Conservation (phyloP, 257 asterid genomes). For the Fraxinus excelsior region DNA sequence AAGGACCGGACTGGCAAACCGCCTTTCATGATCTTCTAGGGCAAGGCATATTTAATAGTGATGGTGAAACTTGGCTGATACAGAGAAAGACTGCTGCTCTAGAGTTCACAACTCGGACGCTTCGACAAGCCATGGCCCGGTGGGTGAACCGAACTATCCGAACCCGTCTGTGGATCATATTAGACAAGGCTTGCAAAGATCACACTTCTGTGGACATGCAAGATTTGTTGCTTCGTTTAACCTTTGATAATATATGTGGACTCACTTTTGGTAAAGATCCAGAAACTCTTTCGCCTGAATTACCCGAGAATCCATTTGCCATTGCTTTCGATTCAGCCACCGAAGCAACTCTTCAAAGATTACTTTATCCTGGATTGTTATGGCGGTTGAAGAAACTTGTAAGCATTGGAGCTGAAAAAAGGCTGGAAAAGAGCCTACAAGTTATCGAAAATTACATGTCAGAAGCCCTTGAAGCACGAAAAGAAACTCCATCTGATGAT, state of each 20-base stretch:
- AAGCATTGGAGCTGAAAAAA: slow-evolving; percentile 55
- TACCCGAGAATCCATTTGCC: slow-evolving; percentile 78
- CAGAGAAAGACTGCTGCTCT: slow-evolving; percentile 88
- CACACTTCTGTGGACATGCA: slow-evolving; percentile 60
- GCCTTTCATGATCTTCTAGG: slow-evolving; percentile 89
- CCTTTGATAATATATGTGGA: slow-evolving; percentile 87
- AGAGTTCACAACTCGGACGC: slow-evolving; percentile 84
- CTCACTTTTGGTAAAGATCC: slow-evolving; percentile 87
- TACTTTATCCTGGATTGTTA: slow-evolving; percentile 66
- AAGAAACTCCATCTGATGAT: slow-evolving; percentile 68
- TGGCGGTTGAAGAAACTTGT: slow-evolving; percentile 72
- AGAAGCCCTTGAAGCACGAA: slow-evolving; percentile 67
- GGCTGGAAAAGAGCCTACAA: slow-evolving; percentile 49
- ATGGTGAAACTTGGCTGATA: slow-evolving; percentile 83
- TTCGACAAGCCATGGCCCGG: slow-evolving; percentile 88
- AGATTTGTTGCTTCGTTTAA: slow-evolving; percentile 64
- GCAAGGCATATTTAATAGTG: slow-evolving; percentile 83
- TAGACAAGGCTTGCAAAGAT: slow-evolving; percentile 59
- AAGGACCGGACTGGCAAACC: slow-evolving; percentile 83
- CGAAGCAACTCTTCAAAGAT: slow-evolving; percentile 73
- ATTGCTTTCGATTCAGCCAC: slow-evolving; percentile 82
- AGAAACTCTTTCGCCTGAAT: slow-evolving; percentile 66
- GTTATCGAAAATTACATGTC: slow-evolving; percentile 76
- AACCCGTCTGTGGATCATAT: slow-evolving; percentile 68
- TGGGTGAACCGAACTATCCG: slow-evolving; percentile 89